These are phyloP conservation scores for Paspalum notatum DNA, from an alignment of 176 grass and related monocot species.

Conservation along the genomic window DNA sequence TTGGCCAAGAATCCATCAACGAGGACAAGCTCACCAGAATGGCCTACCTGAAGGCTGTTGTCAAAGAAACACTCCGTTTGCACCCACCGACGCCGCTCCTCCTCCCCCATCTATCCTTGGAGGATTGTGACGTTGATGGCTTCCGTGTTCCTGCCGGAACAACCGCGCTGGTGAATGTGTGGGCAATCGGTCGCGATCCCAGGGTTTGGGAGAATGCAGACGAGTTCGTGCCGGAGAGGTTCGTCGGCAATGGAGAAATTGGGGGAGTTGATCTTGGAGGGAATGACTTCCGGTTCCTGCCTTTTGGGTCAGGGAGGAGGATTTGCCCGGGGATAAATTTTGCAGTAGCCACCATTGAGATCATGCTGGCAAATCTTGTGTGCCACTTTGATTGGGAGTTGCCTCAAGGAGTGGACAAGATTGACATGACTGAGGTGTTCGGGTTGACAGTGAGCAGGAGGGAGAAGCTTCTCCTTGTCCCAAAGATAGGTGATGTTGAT, in stretches of 20 bases:
- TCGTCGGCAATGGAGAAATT: background rate
- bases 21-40: slow-evolving; percentile 31
- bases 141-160: slow-evolving; percentile 8
- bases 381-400: slow-evolving; percentile 53
- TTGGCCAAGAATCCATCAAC: background rate
- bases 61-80: slow-evolving; percentile 50
- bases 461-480: slow-evolving; percentile 36
- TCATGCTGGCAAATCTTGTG: slow-evolving; percentile 38
- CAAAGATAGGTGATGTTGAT: background rate
- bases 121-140: background rate
- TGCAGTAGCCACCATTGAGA: slow-evolving; percentile 28
- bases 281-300: slow-evolving; percentile 42
- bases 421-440: slow-evolving; percentile 42
- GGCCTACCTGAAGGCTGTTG: slow-evolving; percentile 11
- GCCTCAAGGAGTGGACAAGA: slow-evolving; percentile 31
- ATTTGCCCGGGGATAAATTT: slow-evolving; percentile 47
- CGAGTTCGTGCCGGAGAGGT: slow-evolving; percentile 47
- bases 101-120: slow-evolving; percentile 32
- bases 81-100: slow-evolving; percentile 47
- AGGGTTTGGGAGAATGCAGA: slow-evolving; percentile 23
- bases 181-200: slow-evolving; percentile 38
- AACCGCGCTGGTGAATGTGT: slow-evolving; percentile 4
- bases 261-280: slow-evolving; percentile 20
- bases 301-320: slow-evolving; percentile 43
- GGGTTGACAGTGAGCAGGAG: slow-evolving; percentile 19